A percentile compares a stretch with the other conserved stretches of the same genome.
phyloP scores from a whole-genome alignment of 2,329 filamentous ascomycete species.

The Exserohilum turcica region DNA sequence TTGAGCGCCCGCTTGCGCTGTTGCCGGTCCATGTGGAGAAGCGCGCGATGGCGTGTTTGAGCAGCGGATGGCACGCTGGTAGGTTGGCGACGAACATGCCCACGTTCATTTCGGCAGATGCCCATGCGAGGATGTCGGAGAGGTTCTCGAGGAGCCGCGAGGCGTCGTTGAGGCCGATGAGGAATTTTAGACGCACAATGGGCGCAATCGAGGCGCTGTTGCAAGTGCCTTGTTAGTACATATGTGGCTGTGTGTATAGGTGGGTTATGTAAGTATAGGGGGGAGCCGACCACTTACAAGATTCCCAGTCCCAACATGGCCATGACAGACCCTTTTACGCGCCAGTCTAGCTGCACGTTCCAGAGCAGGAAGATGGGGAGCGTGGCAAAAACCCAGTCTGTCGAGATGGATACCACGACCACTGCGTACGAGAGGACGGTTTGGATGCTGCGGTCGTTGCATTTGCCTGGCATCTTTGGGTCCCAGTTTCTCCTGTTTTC shows the following conservation, averaged over 20 bases:
- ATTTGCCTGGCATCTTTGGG: background rate
- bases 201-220: slow-evolving; percentile 11
- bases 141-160: slow-evolving; percentile 6
- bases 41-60: slow-evolving; percentile 6
- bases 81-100: slow-evolving; percentile 14
- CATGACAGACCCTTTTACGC: slow-evolving; percentile 10
- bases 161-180: slow-evolving; percentile 10
- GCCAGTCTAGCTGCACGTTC: slow-evolving; percentile 13
- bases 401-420: slow-evolving; percentile 7
- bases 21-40: slow-evolving; percentile 7
- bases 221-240: background rate
- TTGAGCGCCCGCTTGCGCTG: background rate
- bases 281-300: background rate
- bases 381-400: slow-evolving; percentile 12
- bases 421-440: slow-evolving; percentile 10
- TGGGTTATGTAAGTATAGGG: background rate
- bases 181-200: slow-evolving; percentile 9
- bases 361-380: slow-evolving; percentile 12
- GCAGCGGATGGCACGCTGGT: slow-evolving; percentile 10
- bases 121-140: slow-evolving; percentile 10
- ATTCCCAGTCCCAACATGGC: slow-evolving; percentile 10
- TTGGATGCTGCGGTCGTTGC: slow-evolving; percentile 6
- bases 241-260: background rate
- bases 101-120: slow-evolving; percentile 13
- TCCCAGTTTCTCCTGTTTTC: slow-evolving; percentile 6